phyloP scores from a whole-genome alignment of 768 basidiomycete genomes.

The Agaricus bisporus region DNA sequence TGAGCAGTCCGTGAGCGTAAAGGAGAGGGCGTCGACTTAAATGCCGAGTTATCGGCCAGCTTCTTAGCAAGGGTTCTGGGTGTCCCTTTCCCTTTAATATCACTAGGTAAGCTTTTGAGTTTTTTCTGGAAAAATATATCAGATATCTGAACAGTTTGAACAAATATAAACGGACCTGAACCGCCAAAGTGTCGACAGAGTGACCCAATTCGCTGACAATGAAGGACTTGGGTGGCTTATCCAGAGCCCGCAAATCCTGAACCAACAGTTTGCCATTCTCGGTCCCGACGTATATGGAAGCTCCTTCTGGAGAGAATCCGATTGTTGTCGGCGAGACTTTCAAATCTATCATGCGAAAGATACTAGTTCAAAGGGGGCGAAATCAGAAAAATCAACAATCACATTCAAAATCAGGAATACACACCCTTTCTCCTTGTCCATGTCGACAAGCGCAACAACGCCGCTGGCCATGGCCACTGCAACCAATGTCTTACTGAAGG shows the following conservation, averaged over 20 bases:
- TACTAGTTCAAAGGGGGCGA: constrained; percentile 26
- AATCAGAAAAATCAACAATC: background rate
- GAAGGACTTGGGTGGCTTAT: constrained; percentile 56
- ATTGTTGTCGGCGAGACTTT: constrained; percentile 53
- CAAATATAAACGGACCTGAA: constrained; percentile 41
- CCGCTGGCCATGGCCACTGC: constrained; percentile 52
- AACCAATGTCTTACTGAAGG: constrained; percentile 71
- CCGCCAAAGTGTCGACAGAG: constrained; percentile 45
- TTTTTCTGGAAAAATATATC: background rate
- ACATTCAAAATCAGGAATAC: constrained; percentile 14
- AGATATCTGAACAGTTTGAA: background rate
- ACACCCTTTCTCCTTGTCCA: constrained; percentile 73
- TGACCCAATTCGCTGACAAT: constrained; percentile 40
- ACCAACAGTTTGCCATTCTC: constrained; percentile 57
- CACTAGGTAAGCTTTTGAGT: background rate
- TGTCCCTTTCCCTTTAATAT: background rate
- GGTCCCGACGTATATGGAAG: constrained; percentile 59
- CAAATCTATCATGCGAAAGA: constrained; percentile 52
- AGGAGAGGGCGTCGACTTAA: constrained; percentile 1
- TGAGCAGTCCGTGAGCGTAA: constrained; percentile 12
- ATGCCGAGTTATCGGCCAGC: background rate
- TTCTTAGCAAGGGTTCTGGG: background rate
- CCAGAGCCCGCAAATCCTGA: constrained; percentile 57
- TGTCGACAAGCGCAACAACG: constrained; percentile 52
- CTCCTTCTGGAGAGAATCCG: constrained; percentile 65